Evolutionary conservation across 306 rosid genomes (phyloP), one percentile per base, ranked within the genome.

Genomic region (Malus sieversii): DNA sequence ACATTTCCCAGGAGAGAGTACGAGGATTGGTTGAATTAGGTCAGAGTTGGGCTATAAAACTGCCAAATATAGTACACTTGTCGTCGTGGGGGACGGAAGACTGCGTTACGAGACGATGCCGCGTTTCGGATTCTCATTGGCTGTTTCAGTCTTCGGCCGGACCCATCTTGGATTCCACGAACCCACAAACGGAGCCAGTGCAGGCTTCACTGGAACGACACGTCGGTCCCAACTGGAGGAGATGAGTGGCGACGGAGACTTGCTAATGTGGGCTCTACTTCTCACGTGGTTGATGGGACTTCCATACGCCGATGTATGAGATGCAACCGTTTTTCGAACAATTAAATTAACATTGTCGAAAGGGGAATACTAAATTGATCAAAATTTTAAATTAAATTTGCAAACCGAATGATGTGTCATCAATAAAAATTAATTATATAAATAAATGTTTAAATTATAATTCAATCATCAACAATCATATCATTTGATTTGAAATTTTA

Each of bases 121-220:
- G 72, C 82, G 80, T 79, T 61, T 63, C 75, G 2, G 14, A 1
- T 1, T 18, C 6, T 25, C 1, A 87, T 82, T 79, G 82, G 88
- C 1, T 1, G 3, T 0, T 18, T 15, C 5, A 1, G n/a, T 58
- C 13, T 52, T 6, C n/a, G 2, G 33, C 46, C 13, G 82, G 78
- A 16, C 86, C 84, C 78, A 14, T 2, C 6, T 62, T 4, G 23
- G 7, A 22, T 62, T 80, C 35, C 14, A 5, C 42, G 63, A 72
- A 59, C 52, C 76, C 38, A 69, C 10, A 48, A 58, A 4, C 45
- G 12, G 12, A 40, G 71, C 64, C 55, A n/a, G 44, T 61, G 77
- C 77, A 72, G 61, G 66, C 71, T 70, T 11, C 51, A 38, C 32
- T 4, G 51, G 22, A n/a, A 66, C 52, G 52, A 66, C 71, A 66